These are phyloP conservation scores for Cladosporium sphaerospermum DNA, from an alignment of 2,329 filamentous ascomycete genomes.

Conservation along the genomic window DNA sequence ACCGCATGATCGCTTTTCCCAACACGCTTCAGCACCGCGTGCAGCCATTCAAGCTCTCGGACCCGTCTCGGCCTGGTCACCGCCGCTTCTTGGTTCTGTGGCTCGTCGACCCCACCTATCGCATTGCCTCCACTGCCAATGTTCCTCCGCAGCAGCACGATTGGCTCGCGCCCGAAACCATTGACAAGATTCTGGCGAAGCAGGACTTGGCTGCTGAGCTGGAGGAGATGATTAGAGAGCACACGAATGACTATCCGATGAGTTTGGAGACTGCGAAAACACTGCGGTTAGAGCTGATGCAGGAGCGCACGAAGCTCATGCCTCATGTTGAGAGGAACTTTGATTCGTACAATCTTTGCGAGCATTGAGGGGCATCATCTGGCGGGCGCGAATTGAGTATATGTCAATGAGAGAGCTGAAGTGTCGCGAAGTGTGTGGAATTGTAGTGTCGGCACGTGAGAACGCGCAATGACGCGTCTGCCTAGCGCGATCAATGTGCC, in stretches of 20 bases:
- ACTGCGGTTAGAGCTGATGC: slow-evolving; percentile 26
- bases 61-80: slow-evolving; percentile 49
- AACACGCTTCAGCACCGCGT: slow-evolving; percentile 49
- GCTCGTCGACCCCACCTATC: slow-evolving; percentile 50
- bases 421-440: too few species aligned
- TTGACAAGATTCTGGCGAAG: slow-evolving; percentile 15
- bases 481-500: too few species aligned
- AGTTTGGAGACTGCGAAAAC: slow-evolving; percentile 24
- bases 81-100: slow-evolving; percentile 53
- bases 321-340: not conserved
- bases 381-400: too few species aligned
- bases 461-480: too few species aligned
- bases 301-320: slow-evolving; percentile 23
- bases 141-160: slow-evolving; percentile 46
- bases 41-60: slow-evolving; percentile 43
- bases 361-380: slow-evolving; percentile 19
- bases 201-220: slow-evolving; percentile 24
- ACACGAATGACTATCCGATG: slow-evolving; percentile 24
- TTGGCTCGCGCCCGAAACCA: slow-evolving; percentile 34
- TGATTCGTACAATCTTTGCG: slow-evolving; percentile 25
- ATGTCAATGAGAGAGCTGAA: too few species aligned
- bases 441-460: too few species aligned
- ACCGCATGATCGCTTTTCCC: slow-evolving; percentile 51
- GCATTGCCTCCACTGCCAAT: slow-evolving; percentile 48
- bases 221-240: slow-evolving; percentile 22